Base-by-base conservation (phyloP, 1,284 basidiomycete species). In the Heterobasidion annosum region DNA sequence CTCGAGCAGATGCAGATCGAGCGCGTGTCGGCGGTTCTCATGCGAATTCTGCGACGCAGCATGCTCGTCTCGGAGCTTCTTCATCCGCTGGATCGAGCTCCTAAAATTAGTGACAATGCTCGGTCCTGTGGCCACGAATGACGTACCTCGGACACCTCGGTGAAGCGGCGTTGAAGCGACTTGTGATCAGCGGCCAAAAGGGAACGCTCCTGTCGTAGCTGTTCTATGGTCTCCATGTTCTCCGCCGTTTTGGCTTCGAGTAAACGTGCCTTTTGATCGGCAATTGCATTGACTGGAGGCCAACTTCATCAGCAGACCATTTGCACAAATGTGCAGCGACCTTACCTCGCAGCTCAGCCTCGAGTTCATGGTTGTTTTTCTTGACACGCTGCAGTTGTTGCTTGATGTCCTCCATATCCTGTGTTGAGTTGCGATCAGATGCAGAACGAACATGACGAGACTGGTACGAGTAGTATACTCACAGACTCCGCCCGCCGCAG, bases 381-480 rank as follows among this genome's bases (percentile, higher is more conserved):
- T 88, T 90, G 65, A 80, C 70, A 55, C 73, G 74, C 40, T 82
- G 77, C n/a, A 90, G 66, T 34, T 89, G 82, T 16, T 76, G 65
- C 59, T 80, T 82, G 50, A 91, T 78, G 48, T 85, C 84, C 16
- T 83, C 78, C 78, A 91, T 88, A 60, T 89, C 87, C 87, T 90
- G 59, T 25, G n/a, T 47, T 10, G 25, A 10, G 10, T 10, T 47
- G 15, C 10, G 45, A 9, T 18, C 5, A 18, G 2, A 19, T 16
- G 10, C 10, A 15, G 16, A 10, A 47, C 10, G 45, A 18, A 19
- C 45, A 19, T 47, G 12, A 46, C 33, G 46, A 6, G 51, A 34
- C 34, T 15, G 42, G 9, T 53, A n/a, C 18, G 18, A 18, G 18
- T 25, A 50, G 25, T 12, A 32, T 16, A 65, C 77, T 64, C 61